phyloP scores from a whole-genome alignment of 805 yeast species.

The Sungouiella blattae region DNA sequence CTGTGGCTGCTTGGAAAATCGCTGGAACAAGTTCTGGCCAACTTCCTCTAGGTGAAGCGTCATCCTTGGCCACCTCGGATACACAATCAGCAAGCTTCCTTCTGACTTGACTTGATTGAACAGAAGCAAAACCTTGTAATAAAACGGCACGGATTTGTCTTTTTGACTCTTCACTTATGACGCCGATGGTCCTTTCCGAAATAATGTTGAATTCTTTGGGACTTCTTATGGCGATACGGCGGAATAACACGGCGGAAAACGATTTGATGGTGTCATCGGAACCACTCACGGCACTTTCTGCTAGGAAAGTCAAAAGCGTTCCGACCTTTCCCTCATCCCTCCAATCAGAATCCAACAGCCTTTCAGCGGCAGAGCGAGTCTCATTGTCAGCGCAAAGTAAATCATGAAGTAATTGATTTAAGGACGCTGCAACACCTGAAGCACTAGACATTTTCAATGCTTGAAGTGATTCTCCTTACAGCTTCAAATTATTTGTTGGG shows the following conservation, averaged over 20 bases:
- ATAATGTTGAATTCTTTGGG: constrained; percentile 66
- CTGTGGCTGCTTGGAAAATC: constrained; percentile 60
- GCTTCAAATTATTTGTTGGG: not conserved
- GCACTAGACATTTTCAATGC: constrained; percentile 3
- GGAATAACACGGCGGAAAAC: constrained; percentile 77
- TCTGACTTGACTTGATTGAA: constrained; percentile 71
- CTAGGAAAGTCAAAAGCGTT: constrained; percentile 67
- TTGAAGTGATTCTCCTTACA: not conserved
- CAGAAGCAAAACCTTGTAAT: constrained; percentile 68
- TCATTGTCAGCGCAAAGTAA: constrained; percentile 77
- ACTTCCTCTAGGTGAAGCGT: constrained; percentile 45
- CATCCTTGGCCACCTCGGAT: constrained; percentile 80
- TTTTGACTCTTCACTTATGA: constrained; percentile 50
- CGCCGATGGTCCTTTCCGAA: constrained; percentile 76
- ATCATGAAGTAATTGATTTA: constrained; percentile 31
- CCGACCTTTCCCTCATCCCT: constrained; percentile 63
- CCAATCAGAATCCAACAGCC: constrained; percentile 72
- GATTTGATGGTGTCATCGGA: constrained; percentile 55
- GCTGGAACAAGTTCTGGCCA: constrained; percentile 84
- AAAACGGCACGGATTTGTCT: constrained; percentile 58
- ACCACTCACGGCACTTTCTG: constrained; percentile 71
- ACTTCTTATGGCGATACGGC: constrained; percentile 78
- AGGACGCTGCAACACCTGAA: constrained; percentile 8
- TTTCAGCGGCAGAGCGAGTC: constrained; percentile 76
- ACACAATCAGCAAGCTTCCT: constrained; percentile 93